Conservation (phyloP, 305 asterid species). For the Caryopteris hybrid region DNA sequence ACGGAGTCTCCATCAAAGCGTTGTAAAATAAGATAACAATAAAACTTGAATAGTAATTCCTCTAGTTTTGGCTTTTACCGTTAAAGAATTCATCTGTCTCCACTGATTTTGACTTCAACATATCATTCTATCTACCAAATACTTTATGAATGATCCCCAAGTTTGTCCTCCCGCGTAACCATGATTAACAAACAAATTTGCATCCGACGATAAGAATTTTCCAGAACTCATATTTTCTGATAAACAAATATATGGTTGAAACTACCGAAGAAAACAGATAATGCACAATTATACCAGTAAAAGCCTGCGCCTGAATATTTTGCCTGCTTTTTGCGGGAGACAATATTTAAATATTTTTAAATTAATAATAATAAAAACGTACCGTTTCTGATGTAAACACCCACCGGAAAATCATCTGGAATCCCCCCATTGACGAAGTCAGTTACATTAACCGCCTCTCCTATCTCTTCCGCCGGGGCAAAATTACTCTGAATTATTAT, state of each 20-base stretch:
- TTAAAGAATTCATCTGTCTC: no score
- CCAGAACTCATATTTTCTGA: background rate
- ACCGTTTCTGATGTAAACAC: slow-evolving; percentile 61
- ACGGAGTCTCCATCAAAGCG: background rate
- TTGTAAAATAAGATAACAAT: background rate
- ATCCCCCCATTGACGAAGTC: slow-evolving; percentile 27
- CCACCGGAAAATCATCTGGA: slow-evolving; percentile 50
- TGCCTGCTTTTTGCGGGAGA: background rate
- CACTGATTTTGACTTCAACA: no score
- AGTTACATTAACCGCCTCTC: slow-evolving; percentile 23
- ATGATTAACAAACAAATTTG: no score
- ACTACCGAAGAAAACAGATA: slow-evolving; percentile 12
- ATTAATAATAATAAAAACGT: background rate
- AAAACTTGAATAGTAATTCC: no score
- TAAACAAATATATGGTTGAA: slow-evolving; percentile 6
- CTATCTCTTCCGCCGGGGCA: slow-evolving; percentile 53
- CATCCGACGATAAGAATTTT: background rate
- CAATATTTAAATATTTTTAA: no score
- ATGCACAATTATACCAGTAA: no score
- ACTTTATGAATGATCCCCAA: background rate
- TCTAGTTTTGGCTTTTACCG: no score
- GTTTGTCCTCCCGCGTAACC: no score
- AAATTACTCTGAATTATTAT: slow-evolving; percentile 33
- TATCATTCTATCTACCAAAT: no score
- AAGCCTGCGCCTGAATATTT: background rate